Base-by-base conservation (phyloP, 2,329 filamentous ascomycete genomes). In the Iodosphaeria phyllophila region DNA sequence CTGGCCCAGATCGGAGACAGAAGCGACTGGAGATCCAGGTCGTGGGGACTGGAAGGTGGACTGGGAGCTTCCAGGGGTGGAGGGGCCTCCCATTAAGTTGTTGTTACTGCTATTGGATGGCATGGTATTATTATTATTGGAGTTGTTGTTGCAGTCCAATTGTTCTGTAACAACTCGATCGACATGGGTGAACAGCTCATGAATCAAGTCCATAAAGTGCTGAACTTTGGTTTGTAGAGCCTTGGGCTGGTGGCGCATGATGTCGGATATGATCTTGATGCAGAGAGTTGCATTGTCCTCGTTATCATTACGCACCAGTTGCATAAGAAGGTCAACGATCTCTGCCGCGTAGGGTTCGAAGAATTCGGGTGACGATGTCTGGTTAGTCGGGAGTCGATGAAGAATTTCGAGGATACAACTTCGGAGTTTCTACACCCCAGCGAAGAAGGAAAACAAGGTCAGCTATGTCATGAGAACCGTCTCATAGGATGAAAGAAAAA, bases 211-310 rank as follows among this genome's bases (percentile, higher is more conserved):
- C 30, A 99, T 56, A 47, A 98, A 98, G 3, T 72, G 65, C 47
- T 95, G 86, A 4, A 93, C 84, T 44, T 79, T 83, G 29, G 67
- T 63, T 20, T 52, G 50, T 6, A 93, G 70, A 14, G 74, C 72
- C 52, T 86, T 91, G 29, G 74, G 69, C 50, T 95, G 86, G 44
- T 92, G 82, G 24, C 89, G 74, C 63, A 92, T 82, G 35, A 95
- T 74, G 44, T 99, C 89, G 58, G 92, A 93, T 25, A 92, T 82
- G 9, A 86, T 92, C 59, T 98, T 98, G 54, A 99, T 82, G 46
- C 86, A 93, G 33, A 98, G 57, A n/a, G 91, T 82, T 3, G 86
- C 89, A 60, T 98, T 99, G 34, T 99, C 89, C 52, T 99, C 89
- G 40, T 98, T 98, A 50, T 99, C 89, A 20, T 71, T 75, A 37